Evolutionary conservation across 805 yeast species (phyloP), one percentile per base, ranked within the genome.

Genomic region (Millerozyma miso): DNA sequence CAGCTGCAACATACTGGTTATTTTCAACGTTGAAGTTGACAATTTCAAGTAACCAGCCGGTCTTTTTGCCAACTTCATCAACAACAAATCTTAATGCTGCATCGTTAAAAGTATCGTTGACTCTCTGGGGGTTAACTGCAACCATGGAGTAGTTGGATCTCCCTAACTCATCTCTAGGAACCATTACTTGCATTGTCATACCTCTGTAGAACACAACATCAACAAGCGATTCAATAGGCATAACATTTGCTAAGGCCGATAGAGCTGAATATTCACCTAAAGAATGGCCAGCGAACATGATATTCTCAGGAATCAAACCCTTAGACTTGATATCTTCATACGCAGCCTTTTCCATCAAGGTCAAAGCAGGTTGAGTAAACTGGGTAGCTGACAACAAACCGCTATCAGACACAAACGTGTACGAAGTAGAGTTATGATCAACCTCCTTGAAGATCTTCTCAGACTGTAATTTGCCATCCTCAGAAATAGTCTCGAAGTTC

Each of bases 171-270:
- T 93, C 99, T 74, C 99, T 85, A 63, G 98, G 98, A 53, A 93
- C 99, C 38, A 99, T 99, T 52, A 93, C 99, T 76, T 93, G 99
- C 99, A 93, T 93, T 39, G 99, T 95, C 98, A 93, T 93, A 79
- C 99, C 99, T 77, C 99, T 85, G 80, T 93, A 95, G 79, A 93
- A 93, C 42, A 91, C 98, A 66, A 91, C 95, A 67, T 91, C 98
- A 49, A 91, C 97, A 54, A 91, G 77, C 4, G 95, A 85, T 73
- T 93, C 99, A 56, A 93, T 89, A 38, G 98, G 96, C 98, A 93
- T 91, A 46, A 95, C 97, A 64, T 93, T 96, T 42, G 97, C 99
- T 59, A 93, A 76, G 19, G 99, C 89, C 14, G 98, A 88, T 60
- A 93, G 79, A 13, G 99, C 98, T 54, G 97, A 93, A 67, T 93